Evolutionary conservation across 1,284 basidiomycete genomes (phyloP).

Genomic region (Stygiomarasmius scandens): DNA sequence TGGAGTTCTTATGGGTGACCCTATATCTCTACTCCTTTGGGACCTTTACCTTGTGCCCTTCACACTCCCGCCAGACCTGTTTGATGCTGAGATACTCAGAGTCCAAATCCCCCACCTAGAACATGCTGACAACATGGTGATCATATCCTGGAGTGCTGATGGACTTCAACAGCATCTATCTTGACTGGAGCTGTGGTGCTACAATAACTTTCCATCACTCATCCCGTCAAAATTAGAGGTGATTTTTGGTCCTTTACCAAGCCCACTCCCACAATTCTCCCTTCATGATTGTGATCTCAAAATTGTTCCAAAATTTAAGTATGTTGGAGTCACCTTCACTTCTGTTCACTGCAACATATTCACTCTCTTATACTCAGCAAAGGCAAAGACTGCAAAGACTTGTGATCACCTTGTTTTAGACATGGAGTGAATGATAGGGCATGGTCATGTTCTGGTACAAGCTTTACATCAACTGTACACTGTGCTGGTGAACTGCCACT

Average conservation of each 20-base stretch:
- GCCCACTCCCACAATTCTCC: slow-evolving; percentile 14
- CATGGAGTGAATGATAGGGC: no score
- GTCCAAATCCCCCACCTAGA: slow-evolving; percentile 24
- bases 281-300: slow-evolving; percentile 22
- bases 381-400: neutral
- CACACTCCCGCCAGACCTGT: no score
- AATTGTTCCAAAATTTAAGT: slow-evolving; percentile 8
- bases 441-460: no score
- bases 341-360: slow-evolving; percentile 7
- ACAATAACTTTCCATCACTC: no score
- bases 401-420: neutral
- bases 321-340: slow-evolving; percentile 11
- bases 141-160: slow-evolving; percentile 23
- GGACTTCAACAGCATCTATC: slow-evolving; percentile 22
- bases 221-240: no score
- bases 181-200: no score
- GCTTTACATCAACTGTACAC: no score
- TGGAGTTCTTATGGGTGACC: slow-evolving; percentile 3
- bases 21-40: slow-evolving; percentile 15
- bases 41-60: no score
- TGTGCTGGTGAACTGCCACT: slow-evolving; percentile 32
- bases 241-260: no score
- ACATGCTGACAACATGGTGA: slow-evolving; percentile 33
- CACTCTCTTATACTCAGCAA: slow-evolving; percentile 1
- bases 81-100: no score